Conservation (phyloP, 306 rosid genomes). For the Rubus parviflorus region DNA sequence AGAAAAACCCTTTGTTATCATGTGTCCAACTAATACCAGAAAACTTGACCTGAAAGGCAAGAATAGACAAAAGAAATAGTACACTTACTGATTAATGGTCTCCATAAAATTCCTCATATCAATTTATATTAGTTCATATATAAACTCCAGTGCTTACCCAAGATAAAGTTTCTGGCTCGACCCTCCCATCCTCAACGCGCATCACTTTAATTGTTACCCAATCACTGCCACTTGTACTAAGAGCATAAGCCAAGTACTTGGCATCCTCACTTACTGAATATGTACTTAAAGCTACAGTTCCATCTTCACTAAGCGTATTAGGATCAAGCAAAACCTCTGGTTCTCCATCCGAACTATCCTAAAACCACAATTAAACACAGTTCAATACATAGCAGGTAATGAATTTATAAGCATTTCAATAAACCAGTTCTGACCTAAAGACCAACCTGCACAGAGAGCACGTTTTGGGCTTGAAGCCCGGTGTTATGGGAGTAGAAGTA, state of each 20-base stretch:
- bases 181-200: slow-evolving; percentile 53
- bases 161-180: slow-evolving; percentile 56
- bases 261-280: slow-evolving; percentile 69
- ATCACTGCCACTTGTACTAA: slow-evolving; percentile 88
- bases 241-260: slow-evolving; percentile 71
- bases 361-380: slow-evolving; percentile 16
- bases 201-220: slow-evolving; percentile 78
- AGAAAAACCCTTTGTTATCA: slow-evolving; percentile 89
- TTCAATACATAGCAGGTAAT: background rate
- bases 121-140: background rate
- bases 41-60: slow-evolving; percentile 78
- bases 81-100: background rate
- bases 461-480: slow-evolving; percentile 81
- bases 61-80: background rate
- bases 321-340: slow-evolving; percentile 81
- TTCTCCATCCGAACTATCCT: slow-evolving; percentile 64
- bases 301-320: slow-evolving; percentile 73
- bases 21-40: slow-evolving; percentile 79
- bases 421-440: slow-evolving; percentile 17
- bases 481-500: slow-evolving; percentile 81
- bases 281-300: slow-evolving; percentile 61
- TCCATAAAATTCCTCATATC: background rate
- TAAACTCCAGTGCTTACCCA: slow-evolving; percentile 61
- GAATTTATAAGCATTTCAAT: background rate
- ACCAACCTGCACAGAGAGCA: slow-evolving; percentile 79